These are phyloP conservation scores for Tolypocladium capitatum DNA, from an alignment of 2,329 filamentous ascomycete species.

Conservation along the genomic window DNA sequence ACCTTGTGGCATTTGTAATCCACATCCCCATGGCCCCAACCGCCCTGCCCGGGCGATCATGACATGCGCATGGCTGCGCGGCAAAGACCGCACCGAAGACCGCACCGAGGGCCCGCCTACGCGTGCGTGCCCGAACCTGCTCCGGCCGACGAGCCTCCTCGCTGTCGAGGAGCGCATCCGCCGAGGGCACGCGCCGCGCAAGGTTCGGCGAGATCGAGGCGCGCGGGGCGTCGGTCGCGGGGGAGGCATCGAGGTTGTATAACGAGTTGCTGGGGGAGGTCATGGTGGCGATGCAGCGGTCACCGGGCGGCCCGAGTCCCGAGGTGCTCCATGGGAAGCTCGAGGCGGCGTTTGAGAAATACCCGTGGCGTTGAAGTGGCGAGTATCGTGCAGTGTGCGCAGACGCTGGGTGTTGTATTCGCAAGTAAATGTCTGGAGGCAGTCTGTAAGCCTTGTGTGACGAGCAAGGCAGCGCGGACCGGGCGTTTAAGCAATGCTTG, in stretches of 20 bases:
- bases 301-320: not conserved
- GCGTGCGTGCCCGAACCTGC: not conserved
- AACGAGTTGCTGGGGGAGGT: not conserved
- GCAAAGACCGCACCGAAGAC: not conserved
- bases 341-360: not conserved
- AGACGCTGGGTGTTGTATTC: not conserved
- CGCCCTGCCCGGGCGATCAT: too few relatives aligned
- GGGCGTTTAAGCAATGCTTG: not conserved
- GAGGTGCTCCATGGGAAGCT: not conserved
- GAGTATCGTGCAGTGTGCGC: not conserved
- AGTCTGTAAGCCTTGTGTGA: too few relatives aligned
- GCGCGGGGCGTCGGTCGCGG: not conserved
- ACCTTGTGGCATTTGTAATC: too few relatives aligned
- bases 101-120: not conserved
- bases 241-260: not conserved
- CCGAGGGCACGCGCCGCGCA: not conserved
- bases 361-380: not conserved
- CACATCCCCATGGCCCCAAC: too few relatives aligned
- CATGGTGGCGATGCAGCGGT: not conserved
- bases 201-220: not conserved
- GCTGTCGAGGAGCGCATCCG: not conserved
- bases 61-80: not conserved
- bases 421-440: too few relatives aligned
- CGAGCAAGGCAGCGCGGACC: not conserved
- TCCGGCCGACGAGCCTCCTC: not conserved